Evolutionary conservation across 1,139 yeast species (phyloP).

Genomic region (Pichia sp.): DNA sequence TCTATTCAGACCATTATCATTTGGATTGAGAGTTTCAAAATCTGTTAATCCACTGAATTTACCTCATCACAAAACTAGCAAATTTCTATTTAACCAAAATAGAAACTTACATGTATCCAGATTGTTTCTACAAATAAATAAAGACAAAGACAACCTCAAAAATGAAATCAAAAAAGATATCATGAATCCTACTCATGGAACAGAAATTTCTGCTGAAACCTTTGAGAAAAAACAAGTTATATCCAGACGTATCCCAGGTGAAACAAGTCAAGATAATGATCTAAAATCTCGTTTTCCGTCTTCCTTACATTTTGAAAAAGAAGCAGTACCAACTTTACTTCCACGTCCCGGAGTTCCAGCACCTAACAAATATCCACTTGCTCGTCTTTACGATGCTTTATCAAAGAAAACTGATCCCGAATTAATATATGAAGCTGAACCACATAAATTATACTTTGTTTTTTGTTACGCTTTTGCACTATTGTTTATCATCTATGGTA

Average conservation of each 20-base stretch:
- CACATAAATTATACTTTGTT: conserved; percentile 68
- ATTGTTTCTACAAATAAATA: neutral
- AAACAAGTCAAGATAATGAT: conserved; percentile 42
- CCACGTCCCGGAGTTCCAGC: conserved; percentile 76
- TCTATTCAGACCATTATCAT: neutral
- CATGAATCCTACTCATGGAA: conserved; percentile 6
- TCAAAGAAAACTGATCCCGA: conserved; percentile 57
- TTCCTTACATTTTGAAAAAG: conserved; percentile 56
- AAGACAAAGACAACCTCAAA: neutral
- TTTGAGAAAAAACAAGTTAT: conserved; percentile 23
- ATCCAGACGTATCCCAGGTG: conserved; percentile 49
- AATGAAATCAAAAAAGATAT: conserved; percentile 1
- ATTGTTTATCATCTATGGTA: conserved; percentile 59
- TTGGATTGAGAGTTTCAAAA: neutral
- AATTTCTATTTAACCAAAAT: neutral
- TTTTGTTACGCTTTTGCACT: conserved; percentile 64
- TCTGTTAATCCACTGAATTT: neutral
- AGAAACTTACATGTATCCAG: conserved; percentile 1
- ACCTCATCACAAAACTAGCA: neutral
- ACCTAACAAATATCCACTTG: conserved; percentile 49
- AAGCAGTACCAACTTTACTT: conserved; percentile 57
- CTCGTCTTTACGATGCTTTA: conserved; percentile 58
- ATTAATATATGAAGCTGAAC: conserved; percentile 74
- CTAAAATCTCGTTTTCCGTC: conserved; percentile 47
- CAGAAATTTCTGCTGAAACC: conserved; percentile 18